phyloP scores from a whole-genome alignment of 352 stramenopile genomes.

The Pythium chondricola region DNA sequence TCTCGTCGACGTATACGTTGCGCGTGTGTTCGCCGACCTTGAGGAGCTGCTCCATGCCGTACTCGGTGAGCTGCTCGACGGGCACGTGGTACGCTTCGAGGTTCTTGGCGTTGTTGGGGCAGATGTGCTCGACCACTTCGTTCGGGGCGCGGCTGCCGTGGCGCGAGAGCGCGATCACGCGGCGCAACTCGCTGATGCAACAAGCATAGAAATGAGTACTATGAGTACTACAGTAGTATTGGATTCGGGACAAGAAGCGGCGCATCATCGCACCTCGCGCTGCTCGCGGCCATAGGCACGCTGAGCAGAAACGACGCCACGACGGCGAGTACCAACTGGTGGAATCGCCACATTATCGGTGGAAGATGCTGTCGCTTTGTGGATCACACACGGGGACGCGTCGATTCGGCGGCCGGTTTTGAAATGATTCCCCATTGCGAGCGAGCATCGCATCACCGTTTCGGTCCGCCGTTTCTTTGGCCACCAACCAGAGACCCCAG shows the following conservation, averaged over 20 bases:
- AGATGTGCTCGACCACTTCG: slow-evolving; percentile 44
- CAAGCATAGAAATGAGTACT: neutral
- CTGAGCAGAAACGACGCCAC: neutral
- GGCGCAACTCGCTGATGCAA: slow-evolving; percentile 53
- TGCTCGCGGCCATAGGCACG: neutral
- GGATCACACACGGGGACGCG: too few relatives aligned
- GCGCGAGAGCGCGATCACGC: slow-evolving; percentile 70
- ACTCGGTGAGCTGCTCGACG: slow-evolving; percentile 74
- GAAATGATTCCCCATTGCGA: too few relatives aligned
- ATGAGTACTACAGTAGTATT: neutral
- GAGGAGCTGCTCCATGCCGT: slow-evolving; percentile 75
- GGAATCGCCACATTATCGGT: slow-evolving; percentile 13
- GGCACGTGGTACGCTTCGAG: slow-evolving; percentile 73
- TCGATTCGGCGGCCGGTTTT: too few relatives aligned
- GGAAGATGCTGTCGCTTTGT: too few relatives aligned
- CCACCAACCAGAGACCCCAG: too few relatives aligned
- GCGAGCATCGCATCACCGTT: too few relatives aligned
- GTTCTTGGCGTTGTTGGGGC: slow-evolving; percentile 63
- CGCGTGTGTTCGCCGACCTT: slow-evolving; percentile 63
- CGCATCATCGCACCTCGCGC: neutral
- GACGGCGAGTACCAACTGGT: slow-evolving; percentile 4
- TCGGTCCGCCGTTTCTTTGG: too few relatives aligned
- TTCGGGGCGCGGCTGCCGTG: slow-evolving; percentile 80
- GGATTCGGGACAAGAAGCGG: neutral
- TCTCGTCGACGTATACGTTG: slow-evolving; percentile 56